Conservation (phyloP, 176 grass and related monocot species). For the Hordeum vulgare region MorexV3_pseudomolecules_assembly NC_058524.1:146007656-146008155, state of each 20-base stretch:
- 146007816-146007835: constrained; percentile 32
- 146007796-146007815: constrained; percentile 68
- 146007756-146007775: constrained; percentile 47
- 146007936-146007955: constrained; percentile 49
- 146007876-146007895: background rate
- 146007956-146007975: background rate
- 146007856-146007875: constrained; percentile 53
- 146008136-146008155: background rate
- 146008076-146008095: background rate
- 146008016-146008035: background rate
- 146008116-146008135: background rate
- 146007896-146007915: constrained; percentile 41
- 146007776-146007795: constrained; percentile 77
- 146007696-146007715: constrained; percentile 33
- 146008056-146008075: background rate
- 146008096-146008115: background rate
- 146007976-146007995: background rate
- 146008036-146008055: background rate
- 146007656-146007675: background rate
- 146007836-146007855: constrained; percentile 55
- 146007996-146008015: background rate
- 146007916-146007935: constrained; percentile 56
- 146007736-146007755: background rate
- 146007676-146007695: background rate
- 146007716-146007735: constrained; percentile 7